These are phyloP conservation scores for Astrothelium subdiscretum DNA, from an alignment of 495 filamentous ascomycete genomes.

Conservation along the genomic window DNA sequence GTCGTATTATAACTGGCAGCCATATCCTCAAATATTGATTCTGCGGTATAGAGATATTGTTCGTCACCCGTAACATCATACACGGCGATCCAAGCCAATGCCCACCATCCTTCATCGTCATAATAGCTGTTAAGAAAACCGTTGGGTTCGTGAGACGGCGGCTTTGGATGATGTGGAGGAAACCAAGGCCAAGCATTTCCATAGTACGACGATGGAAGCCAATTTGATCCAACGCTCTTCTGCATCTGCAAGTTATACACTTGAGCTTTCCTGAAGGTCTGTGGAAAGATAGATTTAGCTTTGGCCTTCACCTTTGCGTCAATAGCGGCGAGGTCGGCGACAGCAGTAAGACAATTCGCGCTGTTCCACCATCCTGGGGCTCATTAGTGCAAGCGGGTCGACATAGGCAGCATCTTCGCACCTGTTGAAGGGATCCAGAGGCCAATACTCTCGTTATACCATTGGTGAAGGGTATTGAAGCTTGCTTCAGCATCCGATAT, in stretches of 20 bases:
- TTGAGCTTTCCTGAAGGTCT: constrained; percentile 10
- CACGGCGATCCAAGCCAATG: constrained; percentile 18
- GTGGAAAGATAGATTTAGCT: constrained; percentile 9
- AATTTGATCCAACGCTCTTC: constrained; percentile 5
- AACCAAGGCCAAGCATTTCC: background rate
- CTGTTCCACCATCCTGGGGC: constrained; percentile 13
- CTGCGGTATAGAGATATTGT: constrained; percentile 31
- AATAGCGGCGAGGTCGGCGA: constrained; percentile 15
- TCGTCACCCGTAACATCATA: constrained; percentile 18
- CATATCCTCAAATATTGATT: constrained; percentile 47
- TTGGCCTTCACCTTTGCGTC: constrained; percentile 7
- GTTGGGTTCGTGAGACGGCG: background rate
- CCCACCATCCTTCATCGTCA: constrained; percentile 26
- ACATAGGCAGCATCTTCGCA: background rate
- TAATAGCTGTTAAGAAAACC: constrained; percentile 20
- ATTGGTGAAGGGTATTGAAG: constrained; percentile 12
- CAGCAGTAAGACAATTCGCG: constrained; percentile 16
- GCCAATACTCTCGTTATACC: constrained; percentile 17
- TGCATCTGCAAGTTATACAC: constrained; percentile 13
- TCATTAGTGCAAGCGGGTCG: background rate
- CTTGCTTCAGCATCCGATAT: constrained; percentile 5
- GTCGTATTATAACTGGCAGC: constrained; percentile 30
- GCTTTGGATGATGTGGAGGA: background rate
- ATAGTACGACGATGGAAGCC: constrained; percentile 4
- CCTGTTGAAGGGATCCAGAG: constrained; percentile 14